Conservation (phyloP, 1,284 basidiomycete species). For the Baeospora myosura region DNA sequence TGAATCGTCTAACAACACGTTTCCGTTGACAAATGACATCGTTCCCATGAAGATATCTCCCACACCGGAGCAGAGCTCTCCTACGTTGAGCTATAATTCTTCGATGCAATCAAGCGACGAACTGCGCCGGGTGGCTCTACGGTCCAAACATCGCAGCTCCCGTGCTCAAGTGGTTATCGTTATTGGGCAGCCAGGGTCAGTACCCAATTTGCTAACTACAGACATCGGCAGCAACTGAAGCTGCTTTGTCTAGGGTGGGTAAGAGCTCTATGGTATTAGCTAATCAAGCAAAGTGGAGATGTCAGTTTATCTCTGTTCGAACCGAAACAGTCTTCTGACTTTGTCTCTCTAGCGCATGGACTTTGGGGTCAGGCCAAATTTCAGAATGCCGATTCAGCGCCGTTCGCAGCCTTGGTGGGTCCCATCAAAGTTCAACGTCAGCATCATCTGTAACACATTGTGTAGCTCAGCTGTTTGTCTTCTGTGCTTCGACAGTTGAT, state of each 20-base stretch:
- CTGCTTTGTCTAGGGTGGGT: slow-evolving; percentile 39
- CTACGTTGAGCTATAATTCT: slow-evolving; percentile 25
- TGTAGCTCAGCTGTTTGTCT: slow-evolving; percentile 55
- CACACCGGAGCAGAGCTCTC: slow-evolving; percentile 15
- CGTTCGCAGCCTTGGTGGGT: slow-evolving; percentile 57
- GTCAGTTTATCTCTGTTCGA: slow-evolving; percentile 27
- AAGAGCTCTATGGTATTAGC: slow-evolving; percentile 64
- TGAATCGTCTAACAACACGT: not conserved
- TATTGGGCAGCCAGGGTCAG: slow-evolving; percentile 57
- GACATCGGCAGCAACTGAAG: not conserved
- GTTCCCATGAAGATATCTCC: slow-evolving; percentile 6
- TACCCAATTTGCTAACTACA: slow-evolving; percentile 8
- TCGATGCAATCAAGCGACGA: slow-evolving; percentile 30
- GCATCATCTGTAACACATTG: not conserved
- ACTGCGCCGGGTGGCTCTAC: slow-evolving; percentile 37
- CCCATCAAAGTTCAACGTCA: not conserved
- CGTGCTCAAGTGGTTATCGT: slow-evolving; percentile 56
- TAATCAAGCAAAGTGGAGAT: slow-evolving; percentile 64
- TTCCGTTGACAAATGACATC: too few relatives aligned
- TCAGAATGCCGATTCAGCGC: slow-evolving; percentile 52
- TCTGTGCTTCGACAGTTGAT: slow-evolving; percentile 64
- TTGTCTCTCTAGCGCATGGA: slow-evolving; percentile 44
- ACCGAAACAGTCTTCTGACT: slow-evolving; percentile 5
- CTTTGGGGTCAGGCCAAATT: slow-evolving; percentile 73
- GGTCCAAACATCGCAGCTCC: slow-evolving; percentile 30